Conservation (phyloP, 106 monocot genomes). For the Dioscorea alata region DNA sequence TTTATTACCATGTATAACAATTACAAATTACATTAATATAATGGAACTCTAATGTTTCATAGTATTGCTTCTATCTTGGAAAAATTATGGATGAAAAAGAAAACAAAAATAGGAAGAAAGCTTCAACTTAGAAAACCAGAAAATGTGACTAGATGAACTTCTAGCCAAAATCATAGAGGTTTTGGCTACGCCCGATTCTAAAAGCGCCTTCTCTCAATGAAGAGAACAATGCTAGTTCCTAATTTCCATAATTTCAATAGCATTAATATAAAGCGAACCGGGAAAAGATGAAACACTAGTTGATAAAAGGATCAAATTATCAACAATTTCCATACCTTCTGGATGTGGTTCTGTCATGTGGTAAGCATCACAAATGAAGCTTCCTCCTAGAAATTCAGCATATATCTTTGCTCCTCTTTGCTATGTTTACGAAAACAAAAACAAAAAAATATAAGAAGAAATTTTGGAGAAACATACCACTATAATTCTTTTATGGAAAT, state of each 20-base stretch:
- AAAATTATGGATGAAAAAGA: too few relatives aligned
- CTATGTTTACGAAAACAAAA: conserved; percentile 27
- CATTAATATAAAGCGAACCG: not conserved
- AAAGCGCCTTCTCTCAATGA: conserved; percentile 80
- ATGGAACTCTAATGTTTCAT: too few relatives aligned
- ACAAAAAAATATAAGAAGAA: not conserved
- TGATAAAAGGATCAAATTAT: not conserved
- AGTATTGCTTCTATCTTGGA: too few relatives aligned
- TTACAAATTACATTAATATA: too few relatives aligned
- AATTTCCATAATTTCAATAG: not conserved
- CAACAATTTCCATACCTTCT: conserved; percentile 41
- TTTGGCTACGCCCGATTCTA: conserved; percentile 71
- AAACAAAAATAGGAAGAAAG: too few relatives aligned
- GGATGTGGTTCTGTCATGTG: conserved; percentile 99
- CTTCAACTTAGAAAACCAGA: too few relatives aligned
- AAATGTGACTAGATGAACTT: too few relatives aligned
- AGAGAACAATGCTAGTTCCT: conserved; percentile 78
- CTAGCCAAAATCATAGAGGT: too few relatives aligned
- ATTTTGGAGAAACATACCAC: too few relatives aligned
- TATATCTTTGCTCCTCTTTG: conserved; percentile 88
- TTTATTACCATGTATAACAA: too few relatives aligned
- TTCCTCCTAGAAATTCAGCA: conserved; percentile 93
- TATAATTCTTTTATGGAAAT: too few relatives aligned
- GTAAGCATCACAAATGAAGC: conserved; percentile 96
- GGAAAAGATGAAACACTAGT: not conserved